Percentiles rank a stretch among this genome's conserved stretches.
Evolutionary conservation across 352 stramenopile species (phyloP).

Genomic region (Pythium phragmitis): DNA sequence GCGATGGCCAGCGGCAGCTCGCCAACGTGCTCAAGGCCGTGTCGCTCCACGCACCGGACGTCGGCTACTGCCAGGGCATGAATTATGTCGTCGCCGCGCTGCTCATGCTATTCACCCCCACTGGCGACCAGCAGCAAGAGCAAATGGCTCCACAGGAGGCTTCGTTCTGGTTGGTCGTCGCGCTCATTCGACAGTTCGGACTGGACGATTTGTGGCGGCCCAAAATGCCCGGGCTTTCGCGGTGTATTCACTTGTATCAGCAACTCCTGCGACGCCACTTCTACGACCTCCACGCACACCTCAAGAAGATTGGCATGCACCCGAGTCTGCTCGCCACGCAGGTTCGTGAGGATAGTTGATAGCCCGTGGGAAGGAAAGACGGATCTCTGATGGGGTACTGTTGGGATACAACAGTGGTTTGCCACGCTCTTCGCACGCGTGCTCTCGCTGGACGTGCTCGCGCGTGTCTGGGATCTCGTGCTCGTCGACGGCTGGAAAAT

Average conservation of each 20-base stretch:
- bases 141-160: slow-evolving; percentile 39
- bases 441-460: slow-evolving; percentile 41
- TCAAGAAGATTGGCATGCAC: slow-evolving; percentile 81
- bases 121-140: slow-evolving; percentile 11
- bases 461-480: slow-evolving; percentile 70
- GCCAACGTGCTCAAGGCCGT: slow-evolving; percentile 77
- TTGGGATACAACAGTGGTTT: slow-evolving; percentile 58
- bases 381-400: too few relatives aligned
- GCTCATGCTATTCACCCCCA: slow-evolving; percentile 42
- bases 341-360: slow-evolving; percentile 28
- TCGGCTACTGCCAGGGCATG: slow-evolving; percentile 87
- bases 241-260: slow-evolving; percentile 77
- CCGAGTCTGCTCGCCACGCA: slow-evolving; percentile 75
- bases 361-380: not conserved
- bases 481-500: slow-evolving; percentile 80
- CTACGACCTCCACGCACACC: slow-evolving; percentile 57
- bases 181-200: slow-evolving; percentile 50
- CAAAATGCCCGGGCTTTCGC: slow-evolving; percentile 76
- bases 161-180: slow-evolving; percentile 59
- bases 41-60: slow-evolving; percentile 42
- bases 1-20: slow-evolving; percentile 54
- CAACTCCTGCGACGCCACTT: slow-evolving; percentile 69
- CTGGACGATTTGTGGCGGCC: slow-evolving; percentile 70
- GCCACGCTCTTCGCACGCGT: slow-evolving; percentile 80
- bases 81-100: slow-evolving; percentile 78